Evolutionary conservation across 768 basidiomycete genomes (phyloP).

Genomic region (Boletus rubescentipes): DNA sequence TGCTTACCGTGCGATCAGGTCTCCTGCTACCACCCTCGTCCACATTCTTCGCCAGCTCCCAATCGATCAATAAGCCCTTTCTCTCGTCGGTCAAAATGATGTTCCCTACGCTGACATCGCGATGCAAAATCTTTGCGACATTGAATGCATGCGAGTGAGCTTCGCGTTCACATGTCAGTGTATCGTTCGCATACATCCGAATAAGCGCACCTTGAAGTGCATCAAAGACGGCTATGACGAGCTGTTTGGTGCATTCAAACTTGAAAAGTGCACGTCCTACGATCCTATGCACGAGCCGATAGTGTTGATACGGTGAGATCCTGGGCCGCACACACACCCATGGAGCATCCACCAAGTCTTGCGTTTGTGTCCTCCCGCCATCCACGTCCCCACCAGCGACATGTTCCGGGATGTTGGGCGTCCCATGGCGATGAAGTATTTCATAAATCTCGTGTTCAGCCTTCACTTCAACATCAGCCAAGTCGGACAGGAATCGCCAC

Average conservation of each 20-base stretch:
- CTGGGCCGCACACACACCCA: background rate
- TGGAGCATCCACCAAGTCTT: background rate
- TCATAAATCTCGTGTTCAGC: slow-evolving; percentile 6
- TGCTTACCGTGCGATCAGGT: background rate
- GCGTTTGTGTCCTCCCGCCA: background rate
- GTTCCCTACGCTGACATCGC: slow-evolving; percentile 29
- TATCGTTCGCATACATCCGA: too few relatives aligned
- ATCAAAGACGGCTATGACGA: background rate
- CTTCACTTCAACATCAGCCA: background rate
- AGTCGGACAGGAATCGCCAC: background rate
- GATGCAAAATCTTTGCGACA: slow-evolving; percentile 19
- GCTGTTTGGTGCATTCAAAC: background rate
- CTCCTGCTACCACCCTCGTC: background rate
- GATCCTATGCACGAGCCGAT: background rate
- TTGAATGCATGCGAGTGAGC: slow-evolving; percentile 23
- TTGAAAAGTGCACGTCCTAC: background rate
- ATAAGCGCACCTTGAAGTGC: background rate
- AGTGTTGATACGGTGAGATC: background rate
- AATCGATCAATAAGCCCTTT: slow-evolving; percentile 26
- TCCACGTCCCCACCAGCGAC: background rate
- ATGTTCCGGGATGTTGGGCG: slow-evolving; percentile 1
- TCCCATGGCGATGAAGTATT: background rate
- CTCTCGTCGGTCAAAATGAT: slow-evolving; percentile 20
- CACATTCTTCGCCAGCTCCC: slow-evolving; percentile 19
- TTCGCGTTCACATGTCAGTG: background rate